These are phyloP conservation scores for Penicillium lagena DNA, from an alignment of 495 filamentous ascomycete species.

Conservation along the genomic window DNA sequence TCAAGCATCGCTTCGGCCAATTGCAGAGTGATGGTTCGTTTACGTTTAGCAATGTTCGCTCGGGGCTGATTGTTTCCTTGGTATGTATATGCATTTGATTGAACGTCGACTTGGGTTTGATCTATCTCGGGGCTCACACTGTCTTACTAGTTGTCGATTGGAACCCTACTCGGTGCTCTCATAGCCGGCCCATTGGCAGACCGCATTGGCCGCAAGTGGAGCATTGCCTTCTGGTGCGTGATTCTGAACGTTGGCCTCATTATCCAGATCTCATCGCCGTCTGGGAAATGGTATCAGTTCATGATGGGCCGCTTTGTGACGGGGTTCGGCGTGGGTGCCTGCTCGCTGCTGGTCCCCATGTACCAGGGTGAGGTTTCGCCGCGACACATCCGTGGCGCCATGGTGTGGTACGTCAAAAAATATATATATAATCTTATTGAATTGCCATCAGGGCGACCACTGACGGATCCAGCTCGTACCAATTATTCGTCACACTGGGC, in stretches of 20 bases:
- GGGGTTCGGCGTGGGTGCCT: constrained; percentile 58
- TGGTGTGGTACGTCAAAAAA: constrained; percentile 42
- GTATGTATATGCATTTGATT: constrained; percentile 9
- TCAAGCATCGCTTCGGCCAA: constrained; percentile 35
- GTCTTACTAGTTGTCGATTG: constrained; percentile 43
- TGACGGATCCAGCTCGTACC: constrained; percentile 44
- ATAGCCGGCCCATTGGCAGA: constrained; percentile 46
- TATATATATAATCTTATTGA: background rate
- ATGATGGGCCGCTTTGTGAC: constrained; percentile 50
- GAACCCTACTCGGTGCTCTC: constrained; percentile 60
- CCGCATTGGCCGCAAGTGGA: constrained; percentile 41
- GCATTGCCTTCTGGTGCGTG: constrained; percentile 45
- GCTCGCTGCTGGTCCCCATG: constrained; percentile 64
- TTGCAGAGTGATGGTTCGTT: constrained; percentile 20
- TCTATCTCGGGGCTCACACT: background rate
- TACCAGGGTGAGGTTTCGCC: constrained; percentile 61
- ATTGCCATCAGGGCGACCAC: background rate
- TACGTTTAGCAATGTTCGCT: constrained; percentile 42
- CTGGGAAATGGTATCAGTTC: constrained; percentile 42
- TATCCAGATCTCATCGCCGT: constrained; percentile 52
- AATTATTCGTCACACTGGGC: constrained; percentile 79
- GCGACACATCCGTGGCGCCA: constrained; percentile 55
- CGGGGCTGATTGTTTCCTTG: constrained; percentile 46
- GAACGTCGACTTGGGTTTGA: background rate
- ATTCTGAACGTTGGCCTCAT: constrained; percentile 58